These are phyloP conservation scores for Lentinula raphanica DNA, from an alignment of 768 basidiomycete species.

Conservation along the genomic window DNA sequence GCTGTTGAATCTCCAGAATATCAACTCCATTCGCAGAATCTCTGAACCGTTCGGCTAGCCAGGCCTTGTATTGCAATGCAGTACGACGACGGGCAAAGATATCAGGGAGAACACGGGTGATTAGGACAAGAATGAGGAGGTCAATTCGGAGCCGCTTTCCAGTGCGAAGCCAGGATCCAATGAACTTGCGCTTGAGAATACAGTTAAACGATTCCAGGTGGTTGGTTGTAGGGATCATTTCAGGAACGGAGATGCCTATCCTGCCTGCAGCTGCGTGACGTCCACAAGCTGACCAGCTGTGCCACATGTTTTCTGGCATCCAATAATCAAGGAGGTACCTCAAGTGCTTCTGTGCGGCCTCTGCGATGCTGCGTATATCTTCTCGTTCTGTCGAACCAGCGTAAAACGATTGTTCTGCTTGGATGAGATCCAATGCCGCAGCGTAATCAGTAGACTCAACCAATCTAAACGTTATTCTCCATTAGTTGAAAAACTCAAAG, in stretches of 20 bases:
- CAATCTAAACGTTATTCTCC: not conserved
- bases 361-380: not conserved
- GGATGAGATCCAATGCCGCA: not conserved
- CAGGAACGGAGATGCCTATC: slow-evolving; percentile 14
- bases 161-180: too few species aligned
- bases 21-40: too few species aligned
- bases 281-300: slow-evolving; percentile 26
- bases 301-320: slow-evolving; percentile 24
- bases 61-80: too few species aligned
- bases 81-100: too few species aligned
- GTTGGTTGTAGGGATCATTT: too few species aligned
- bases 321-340: slow-evolving; percentile 19
- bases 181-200: slow-evolving; percentile 25
- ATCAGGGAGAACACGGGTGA: too few species aligned
- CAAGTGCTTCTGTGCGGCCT: slow-evolving; percentile 15
- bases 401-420: not conserved
- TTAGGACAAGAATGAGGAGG: too few species aligned
- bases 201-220: slow-evolving; percentile 35
- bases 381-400: not conserved
- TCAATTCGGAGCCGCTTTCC: too few species aligned
- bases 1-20: too few species aligned
- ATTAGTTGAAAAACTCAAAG: not conserved
- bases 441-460: not conserved
- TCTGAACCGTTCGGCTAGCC: too few species aligned
- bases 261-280: slow-evolving; percentile 19